phyloP scores from a whole-genome alignment of 345 rosid genomes.

The Cardiospermum halicacabum region DNA sequence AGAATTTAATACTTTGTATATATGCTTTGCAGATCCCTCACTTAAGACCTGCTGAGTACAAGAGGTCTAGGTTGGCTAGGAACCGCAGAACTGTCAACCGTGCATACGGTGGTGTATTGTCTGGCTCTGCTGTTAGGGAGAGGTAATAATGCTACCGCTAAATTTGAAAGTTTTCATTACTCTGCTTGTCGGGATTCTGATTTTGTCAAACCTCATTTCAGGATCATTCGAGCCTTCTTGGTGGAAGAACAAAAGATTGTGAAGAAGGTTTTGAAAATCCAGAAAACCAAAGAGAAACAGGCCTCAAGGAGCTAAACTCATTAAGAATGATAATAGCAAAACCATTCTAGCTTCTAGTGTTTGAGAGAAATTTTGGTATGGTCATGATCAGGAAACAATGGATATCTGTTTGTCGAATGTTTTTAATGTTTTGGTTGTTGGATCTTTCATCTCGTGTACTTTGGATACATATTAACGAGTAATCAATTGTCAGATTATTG shows the following conservation, averaged over 20 bases:
- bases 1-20: slow-evolving; percentile 2
- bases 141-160: slow-evolving; percentile 32
- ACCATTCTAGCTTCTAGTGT: not conserved
- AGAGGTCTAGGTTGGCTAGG: slow-evolving; percentile 62
- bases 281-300: slow-evolving; percentile 36
- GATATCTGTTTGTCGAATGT: slow-evolving; percentile 7
- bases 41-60: slow-evolving; percentile 65
- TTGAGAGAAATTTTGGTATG: slow-evolving; percentile 21
- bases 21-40: slow-evolving; percentile 56
- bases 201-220: not conserved
- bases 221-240: slow-evolving; percentile 44
- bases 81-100: slow-evolving; percentile 58
- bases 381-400: slow-evolving; percentile 14
- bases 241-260: slow-evolving; percentile 45
- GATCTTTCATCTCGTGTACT: not conserved
- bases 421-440: slow-evolving; percentile 10
- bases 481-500: slow-evolving; percentile 5
- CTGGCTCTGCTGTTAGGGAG: slow-evolving; percentile 63
- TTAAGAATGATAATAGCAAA: not conserved
- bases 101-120: slow-evolving; percentile 70
- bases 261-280: slow-evolving; percentile 44
- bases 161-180: not conserved
- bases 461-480: slow-evolving; percentile 11
- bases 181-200: not conserved
- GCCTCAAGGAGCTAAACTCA: slow-evolving; percentile 25